Percentiles rank a stretch among this genome's conserved stretches.
Evolutionary conservation across 2,329 filamentous ascomycete species (phyloP).

Genomic region (Graphium sp.): DNA sequence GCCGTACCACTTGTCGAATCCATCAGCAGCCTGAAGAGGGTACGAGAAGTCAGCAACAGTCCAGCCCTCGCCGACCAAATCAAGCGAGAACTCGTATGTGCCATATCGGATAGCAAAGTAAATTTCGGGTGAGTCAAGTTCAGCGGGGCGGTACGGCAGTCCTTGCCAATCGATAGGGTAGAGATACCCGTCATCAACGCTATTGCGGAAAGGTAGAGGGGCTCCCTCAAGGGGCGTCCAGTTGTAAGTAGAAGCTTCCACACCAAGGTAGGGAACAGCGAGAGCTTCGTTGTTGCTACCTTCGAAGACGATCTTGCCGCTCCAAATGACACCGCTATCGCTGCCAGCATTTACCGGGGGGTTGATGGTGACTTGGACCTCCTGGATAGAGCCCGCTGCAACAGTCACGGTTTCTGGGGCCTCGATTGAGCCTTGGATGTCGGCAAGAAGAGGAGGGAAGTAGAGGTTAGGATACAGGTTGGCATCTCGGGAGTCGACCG

Average conservation of each 20-base stretch:
- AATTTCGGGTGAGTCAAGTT: slow-evolving; percentile 7
- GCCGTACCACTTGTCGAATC: slow-evolving; percentile 5
- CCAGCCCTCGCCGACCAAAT: slow-evolving; percentile 8
- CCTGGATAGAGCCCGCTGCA: no score
- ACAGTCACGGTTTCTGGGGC: no score
- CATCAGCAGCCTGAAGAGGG: slow-evolving; percentile 5
- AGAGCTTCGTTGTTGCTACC: slow-evolving; percentile 7
- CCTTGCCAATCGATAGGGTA: slow-evolving; percentile 7
- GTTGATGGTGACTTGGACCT: no score
- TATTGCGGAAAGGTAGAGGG: no score
- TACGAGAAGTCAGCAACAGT: slow-evolving; percentile 6
- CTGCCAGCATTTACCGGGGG: slow-evolving; percentile 2
- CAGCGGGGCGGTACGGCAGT: slow-evolving; percentile 5
- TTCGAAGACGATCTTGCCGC: slow-evolving; percentile 8
- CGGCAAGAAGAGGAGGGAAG: slow-evolving; percentile 6
- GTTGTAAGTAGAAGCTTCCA: slow-evolving; percentile 9
- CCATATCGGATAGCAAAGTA: slow-evolving; percentile 9
- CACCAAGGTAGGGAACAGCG: slow-evolving; percentile 8
- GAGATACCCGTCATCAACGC: slow-evolving; percentile 4
- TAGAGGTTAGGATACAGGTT: slow-evolving; percentile 6
- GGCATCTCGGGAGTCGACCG: slow-evolving; percentile 4
- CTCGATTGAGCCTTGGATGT: slow-evolving; percentile 2
- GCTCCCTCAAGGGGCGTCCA: slow-evolving; percentile 8
- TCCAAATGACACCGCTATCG: slow-evolving; percentile 9
- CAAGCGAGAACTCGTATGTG: slow-evolving; percentile 8